These are phyloP conservation scores for Polymyxa betae DNA, from an alignment of 208 protist genomes.

Conservation along the genomic window DNA sequence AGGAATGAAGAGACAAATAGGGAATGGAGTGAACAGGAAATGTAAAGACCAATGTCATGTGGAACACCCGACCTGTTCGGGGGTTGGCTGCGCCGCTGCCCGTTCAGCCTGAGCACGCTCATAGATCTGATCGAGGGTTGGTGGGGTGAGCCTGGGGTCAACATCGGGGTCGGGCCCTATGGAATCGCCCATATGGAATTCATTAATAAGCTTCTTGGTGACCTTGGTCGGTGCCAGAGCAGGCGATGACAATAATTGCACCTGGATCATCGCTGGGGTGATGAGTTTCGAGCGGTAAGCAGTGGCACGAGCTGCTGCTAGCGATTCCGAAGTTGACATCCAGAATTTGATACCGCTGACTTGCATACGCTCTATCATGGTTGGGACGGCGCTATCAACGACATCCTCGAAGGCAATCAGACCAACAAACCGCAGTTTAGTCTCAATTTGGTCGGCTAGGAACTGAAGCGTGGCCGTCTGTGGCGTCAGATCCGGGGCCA, in stretches of 20 bases:
- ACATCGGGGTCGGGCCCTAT: not conserved
- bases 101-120: not conserved
- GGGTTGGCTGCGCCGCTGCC: not conserved
- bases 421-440: constrained; percentile 25
- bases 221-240: constrained; percentile 3
- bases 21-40: too few relatives aligned
- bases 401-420: constrained; percentile 47
- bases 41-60: too few relatives aligned
- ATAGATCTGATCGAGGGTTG: not conserved
- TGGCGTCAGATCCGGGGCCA: not conserved
- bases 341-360: constrained; percentile 41
- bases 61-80: not conserved
- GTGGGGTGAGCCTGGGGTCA: not conserved
- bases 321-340: not conserved
- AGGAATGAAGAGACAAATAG: too few relatives aligned
- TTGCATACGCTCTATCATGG: not conserved
- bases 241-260: not conserved
- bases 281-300: not conserved
- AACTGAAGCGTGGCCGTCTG: not conserved
- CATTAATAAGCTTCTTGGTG: not conserved
- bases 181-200: not conserved
- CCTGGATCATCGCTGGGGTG: not conserved
- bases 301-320: not conserved
- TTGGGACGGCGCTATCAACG: not conserved
- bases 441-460: constrained; percentile 10